These are phyloP conservation scores for Debaryomyces subglobosus DNA, from an alignment of 1,139 yeast species.

Conservation along the genomic window DNA sequence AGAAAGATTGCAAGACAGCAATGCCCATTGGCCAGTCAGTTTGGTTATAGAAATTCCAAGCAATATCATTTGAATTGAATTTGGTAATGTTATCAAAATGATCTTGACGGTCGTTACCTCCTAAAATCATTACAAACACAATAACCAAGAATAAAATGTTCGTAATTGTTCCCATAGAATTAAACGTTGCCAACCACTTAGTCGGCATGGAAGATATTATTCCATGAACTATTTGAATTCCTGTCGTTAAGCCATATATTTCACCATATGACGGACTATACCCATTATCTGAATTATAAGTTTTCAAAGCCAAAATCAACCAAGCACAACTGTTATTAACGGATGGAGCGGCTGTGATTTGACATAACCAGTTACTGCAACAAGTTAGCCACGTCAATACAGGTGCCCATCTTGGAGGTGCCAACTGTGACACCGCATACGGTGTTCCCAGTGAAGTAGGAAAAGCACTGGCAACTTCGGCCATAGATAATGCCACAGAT, in stretches of 20 bases:
- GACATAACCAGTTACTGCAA: constrained; percentile 56
- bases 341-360: constrained; percentile 56
- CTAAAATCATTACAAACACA: constrained; percentile 60
- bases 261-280: constrained; percentile 55
- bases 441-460: constrained; percentile 56
- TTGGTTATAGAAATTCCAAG: constrained; percentile 63
- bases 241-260: constrained; percentile 52
- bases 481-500: constrained; percentile 53
- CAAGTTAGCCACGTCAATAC: constrained; percentile 62
- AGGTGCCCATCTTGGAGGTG: constrained; percentile 57
- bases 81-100: constrained; percentile 37
- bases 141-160: constrained; percentile 56
- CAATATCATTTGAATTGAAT: constrained; percentile 52
- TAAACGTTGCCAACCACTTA: constrained; percentile 58
- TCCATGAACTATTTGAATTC: constrained; percentile 54
- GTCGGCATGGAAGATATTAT: constrained; percentile 55
- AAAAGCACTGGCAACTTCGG: constrained; percentile 51
- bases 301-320: constrained; percentile 58
- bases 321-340: constrained; percentile 64
- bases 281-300: constrained; percentile 32
- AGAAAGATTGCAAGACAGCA: constrained; percentile 60
- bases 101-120: constrained; percentile 50
- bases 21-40: constrained; percentile 73
- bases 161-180: constrained; percentile 52
- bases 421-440: constrained; percentile 52